Evolutionary conservation across 495 filamentous ascomycete species (phyloP).

Genomic region (Astrothelium subdiscretum): DNA sequence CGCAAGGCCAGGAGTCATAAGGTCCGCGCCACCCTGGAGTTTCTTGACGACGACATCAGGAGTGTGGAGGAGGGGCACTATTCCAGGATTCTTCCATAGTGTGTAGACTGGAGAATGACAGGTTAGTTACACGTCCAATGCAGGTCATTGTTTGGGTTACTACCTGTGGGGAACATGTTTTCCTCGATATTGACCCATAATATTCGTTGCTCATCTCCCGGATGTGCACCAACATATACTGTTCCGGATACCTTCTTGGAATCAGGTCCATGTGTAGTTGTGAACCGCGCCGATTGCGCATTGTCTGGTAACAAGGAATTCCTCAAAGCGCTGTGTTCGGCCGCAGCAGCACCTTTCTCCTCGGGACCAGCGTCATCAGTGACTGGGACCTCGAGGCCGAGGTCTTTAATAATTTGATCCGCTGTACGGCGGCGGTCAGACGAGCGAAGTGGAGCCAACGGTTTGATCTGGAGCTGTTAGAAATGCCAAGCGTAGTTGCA

Average conservation of each 20-base stretch:
- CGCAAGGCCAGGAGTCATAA: conserved; percentile 66
- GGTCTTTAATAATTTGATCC: conserved; percentile 56
- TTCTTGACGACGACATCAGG: conserved; percentile 51
- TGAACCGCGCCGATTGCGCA: conserved; percentile 52
- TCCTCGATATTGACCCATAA: conserved; percentile 62
- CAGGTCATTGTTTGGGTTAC: neutral
- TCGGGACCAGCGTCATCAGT: conserved; percentile 28
- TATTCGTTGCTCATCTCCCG: conserved; percentile 47
- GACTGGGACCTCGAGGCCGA: conserved; percentile 39
- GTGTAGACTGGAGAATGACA: conserved; percentile 42
- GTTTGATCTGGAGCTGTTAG: conserved; percentile 45
- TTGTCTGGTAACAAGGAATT: conserved; percentile 57
- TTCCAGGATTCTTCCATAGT: conserved; percentile 50
- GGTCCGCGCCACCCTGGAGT: conserved; percentile 51
- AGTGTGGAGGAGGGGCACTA: conserved; percentile 55
- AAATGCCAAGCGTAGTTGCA: neutral
- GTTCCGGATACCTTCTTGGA: conserved; percentile 52
- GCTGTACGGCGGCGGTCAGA: conserved; percentile 61
- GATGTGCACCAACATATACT: conserved; percentile 51
- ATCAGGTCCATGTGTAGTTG: conserved; percentile 56
- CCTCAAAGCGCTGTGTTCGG: conserved; percentile 43
- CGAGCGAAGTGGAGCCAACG: conserved; percentile 54
- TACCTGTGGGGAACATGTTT: conserved; percentile 46
- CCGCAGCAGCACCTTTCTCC: conserved; percentile 30
- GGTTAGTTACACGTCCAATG: neutral